Evolutionary conservation across 192 early-diverging fungal genomes (phyloP).

Genomic region (Rhizophagus sp.): DNA sequence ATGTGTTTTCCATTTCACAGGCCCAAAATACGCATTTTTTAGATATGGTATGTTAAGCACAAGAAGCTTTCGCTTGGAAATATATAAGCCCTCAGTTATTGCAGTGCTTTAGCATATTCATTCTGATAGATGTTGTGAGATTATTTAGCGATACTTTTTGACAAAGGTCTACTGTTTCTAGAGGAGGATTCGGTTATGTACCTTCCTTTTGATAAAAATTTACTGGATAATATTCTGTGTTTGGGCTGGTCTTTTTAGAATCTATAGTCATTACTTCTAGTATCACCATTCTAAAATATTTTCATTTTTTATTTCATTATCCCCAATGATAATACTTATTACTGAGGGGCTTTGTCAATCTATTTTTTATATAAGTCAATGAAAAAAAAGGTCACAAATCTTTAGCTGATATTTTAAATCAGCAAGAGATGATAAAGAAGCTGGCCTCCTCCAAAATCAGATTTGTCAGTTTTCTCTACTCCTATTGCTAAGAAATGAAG

Average conservation of each 20-base stretch:
- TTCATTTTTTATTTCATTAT: background rate
- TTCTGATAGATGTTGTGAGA: background rate
- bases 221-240: no score
- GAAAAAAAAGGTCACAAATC: background rate
- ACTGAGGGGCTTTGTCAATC: no score
- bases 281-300: background rate
- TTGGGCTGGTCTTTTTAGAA: background rate
- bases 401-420: background rate
- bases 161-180: background rate
- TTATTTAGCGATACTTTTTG: background rate
- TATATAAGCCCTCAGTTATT: no score
- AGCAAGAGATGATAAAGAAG: background rate
- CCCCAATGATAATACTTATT: background rate
- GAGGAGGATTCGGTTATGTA: conserved; percentile 5
- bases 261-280: background rate
- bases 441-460: background rate
- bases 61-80: no score
- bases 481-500: no score
- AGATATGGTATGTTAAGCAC: no score
- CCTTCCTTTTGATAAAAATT: no score
- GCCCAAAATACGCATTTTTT: no score
- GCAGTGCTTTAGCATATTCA: no score
- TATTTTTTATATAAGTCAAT: background rate
- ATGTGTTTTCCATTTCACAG: no score
- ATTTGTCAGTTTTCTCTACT: background rate